These are phyloP conservation scores for Zygoascus tannicola DNA, from an alignment of 805 yeast species.

Conservation along the genomic window DNA sequence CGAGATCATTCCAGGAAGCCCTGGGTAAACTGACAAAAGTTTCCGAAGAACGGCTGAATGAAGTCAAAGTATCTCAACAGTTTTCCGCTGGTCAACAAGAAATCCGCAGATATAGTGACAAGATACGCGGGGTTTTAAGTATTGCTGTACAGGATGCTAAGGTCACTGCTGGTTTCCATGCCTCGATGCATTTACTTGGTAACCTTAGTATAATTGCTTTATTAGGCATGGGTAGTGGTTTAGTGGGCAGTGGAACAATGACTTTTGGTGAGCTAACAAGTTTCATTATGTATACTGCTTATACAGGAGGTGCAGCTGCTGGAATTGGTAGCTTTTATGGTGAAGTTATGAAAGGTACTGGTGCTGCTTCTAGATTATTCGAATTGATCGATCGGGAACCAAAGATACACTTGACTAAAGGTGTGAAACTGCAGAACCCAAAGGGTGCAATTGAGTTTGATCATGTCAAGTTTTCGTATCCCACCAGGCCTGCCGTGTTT, in stretches of 20 bases:
- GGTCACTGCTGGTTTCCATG: slow-evolving; percentile 65
- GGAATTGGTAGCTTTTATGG: slow-evolving; percentile 87
- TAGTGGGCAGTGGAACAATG: slow-evolving; percentile 68
- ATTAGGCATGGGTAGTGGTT: slow-evolving; percentile 68
- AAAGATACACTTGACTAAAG: slow-evolving; percentile 55
- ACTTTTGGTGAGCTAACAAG: slow-evolving; percentile 85
- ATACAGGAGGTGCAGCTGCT: slow-evolving; percentile 86
- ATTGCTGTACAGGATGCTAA: slow-evolving; percentile 74
- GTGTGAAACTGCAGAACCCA: slow-evolving; percentile 36
- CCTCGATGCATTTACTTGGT: slow-evolving; percentile 77
- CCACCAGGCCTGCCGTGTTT: slow-evolving; percentile 65
- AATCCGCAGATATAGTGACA: slow-evolving; percentile 62
- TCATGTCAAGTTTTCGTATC: slow-evolving; percentile 64
- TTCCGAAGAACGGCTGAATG: slow-evolving; percentile 83
- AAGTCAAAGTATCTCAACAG: slow-evolving; percentile 79
- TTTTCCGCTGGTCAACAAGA: slow-evolving; percentile 80
- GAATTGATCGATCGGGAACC: slow-evolving; percentile 78
- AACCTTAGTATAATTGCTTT: slow-evolving; percentile 71
- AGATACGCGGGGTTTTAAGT: slow-evolving; percentile 53
- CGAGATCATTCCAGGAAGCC: slow-evolving; percentile 71
- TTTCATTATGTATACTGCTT: slow-evolving; percentile 91
- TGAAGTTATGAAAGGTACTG: slow-evolving; percentile 94
- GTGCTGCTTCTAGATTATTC: slow-evolving; percentile 87
- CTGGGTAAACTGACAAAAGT: slow-evolving; percentile 82
- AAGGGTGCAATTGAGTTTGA: slow-evolving; percentile 44